Evolutionary conservation across 2,329 filamentous ascomycete species (phyloP).

Genomic region (Alternaria sp.): DNA sequence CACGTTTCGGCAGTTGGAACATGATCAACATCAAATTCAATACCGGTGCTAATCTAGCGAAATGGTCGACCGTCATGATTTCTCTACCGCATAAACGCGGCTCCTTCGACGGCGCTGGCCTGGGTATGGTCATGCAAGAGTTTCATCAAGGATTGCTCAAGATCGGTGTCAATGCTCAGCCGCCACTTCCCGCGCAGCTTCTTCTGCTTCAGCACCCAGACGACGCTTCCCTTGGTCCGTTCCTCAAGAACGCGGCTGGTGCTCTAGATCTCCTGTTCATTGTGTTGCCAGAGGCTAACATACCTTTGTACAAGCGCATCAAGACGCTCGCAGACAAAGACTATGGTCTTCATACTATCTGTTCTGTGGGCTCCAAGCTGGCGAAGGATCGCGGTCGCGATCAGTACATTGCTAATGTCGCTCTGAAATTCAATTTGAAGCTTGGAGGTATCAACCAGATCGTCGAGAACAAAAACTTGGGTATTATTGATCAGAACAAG

Average conservation of each 20-base stretch:
- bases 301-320: conserved; percentile 32
- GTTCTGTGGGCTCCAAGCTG: conserved; percentile 45
- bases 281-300: conserved; percentile 27
- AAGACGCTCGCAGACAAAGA: conserved; percentile 33
- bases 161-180: conserved; percentile 26
- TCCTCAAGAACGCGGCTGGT: no score
- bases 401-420: conserved; percentile 48
- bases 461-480: conserved; percentile 62
- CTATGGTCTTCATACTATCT: conserved; percentile 34
- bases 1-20: no score
- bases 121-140: no score
- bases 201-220: conserved; percentile 16
- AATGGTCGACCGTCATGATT: conserved; percentile 26
- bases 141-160: conserved; percentile 18
- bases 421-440: conserved; percentile 64
- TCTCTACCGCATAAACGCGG: conserved; percentile 11
- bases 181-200: no score
- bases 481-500: conserved; percentile 67
- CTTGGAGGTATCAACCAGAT: conserved; percentile 65
- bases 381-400: conserved; percentile 46
- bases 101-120: conserved; percentile 17
- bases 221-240: no score
- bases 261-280: no score
- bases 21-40: conserved; percentile 34
- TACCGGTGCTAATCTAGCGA: conserved; percentile 8